phyloP scores from a whole-genome alignment of 805 yeast species.

The Citeromyces nyonsensis region DNA sequence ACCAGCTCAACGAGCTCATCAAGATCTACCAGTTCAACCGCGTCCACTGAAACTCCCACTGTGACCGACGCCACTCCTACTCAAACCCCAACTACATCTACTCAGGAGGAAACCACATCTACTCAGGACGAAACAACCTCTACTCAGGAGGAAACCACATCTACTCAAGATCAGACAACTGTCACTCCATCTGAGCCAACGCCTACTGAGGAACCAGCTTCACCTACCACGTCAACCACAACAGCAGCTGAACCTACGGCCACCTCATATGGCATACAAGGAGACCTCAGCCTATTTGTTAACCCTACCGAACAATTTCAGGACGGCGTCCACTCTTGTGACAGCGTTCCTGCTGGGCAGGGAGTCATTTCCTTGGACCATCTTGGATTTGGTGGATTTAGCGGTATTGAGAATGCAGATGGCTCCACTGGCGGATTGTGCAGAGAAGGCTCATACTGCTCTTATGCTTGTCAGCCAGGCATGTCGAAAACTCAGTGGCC shows the following conservation, averaged over 20 bases:
- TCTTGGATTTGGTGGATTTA: slow-evolving; percentile 72
- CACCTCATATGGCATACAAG: slow-evolving; percentile 22
- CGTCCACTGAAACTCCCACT: slow-evolving; percentile 8
- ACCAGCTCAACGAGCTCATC: slow-evolving; percentile 7
- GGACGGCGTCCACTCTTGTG: slow-evolving; percentile 61
- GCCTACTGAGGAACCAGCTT: slow-evolving; percentile 15
- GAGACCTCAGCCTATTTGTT: slow-evolving; percentile 42
- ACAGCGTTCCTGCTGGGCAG: slow-evolving; percentile 61
- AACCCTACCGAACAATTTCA: slow-evolving; percentile 46
- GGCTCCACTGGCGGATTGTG: slow-evolving; percentile 39
- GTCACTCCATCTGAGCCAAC: slow-evolving; percentile 14
- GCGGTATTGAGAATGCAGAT: slow-evolving; percentile 43
- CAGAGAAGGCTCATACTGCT: slow-evolving; percentile 55
- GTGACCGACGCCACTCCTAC: slow-evolving; percentile 9
- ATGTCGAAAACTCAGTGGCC: slow-evolving; percentile 80
- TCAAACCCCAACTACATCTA: slow-evolving; percentile 4
- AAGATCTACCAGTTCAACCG: slow-evolving; percentile 8
- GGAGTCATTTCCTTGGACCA: slow-evolving; percentile 69
- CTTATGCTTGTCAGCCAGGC: slow-evolving; percentile 69
- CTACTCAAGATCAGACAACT: slow-evolving; percentile 9
- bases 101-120: slow-evolving; percentile 3
- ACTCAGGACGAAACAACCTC: slow-evolving; percentile 7
- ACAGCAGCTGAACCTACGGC: slow-evolving; percentile 13
- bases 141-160: slow-evolving; percentile 8
- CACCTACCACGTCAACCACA: slow-evolving; percentile 9